A percentile compares a stretch with the other conserved stretches of the same genome.
These are phyloP conservation scores for Phytophthora ohioensis DNA, from an alignment of 352 stramenopile species.

Conservation along the genomic window DNA sequence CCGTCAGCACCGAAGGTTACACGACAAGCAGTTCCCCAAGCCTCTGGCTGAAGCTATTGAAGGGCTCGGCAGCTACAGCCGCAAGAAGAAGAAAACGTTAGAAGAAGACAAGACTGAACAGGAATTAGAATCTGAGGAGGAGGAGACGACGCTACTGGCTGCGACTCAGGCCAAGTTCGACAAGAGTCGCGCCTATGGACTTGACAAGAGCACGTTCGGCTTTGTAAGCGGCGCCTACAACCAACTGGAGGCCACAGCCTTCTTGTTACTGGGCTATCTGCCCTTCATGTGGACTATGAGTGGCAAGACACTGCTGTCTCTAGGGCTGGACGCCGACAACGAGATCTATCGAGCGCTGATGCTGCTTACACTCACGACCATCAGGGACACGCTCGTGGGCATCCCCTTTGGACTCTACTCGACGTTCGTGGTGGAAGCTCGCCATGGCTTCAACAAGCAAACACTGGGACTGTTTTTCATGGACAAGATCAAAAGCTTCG, in stretches of 20 bases:
- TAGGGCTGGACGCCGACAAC: slow-evolving; percentile 68
- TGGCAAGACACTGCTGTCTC: slow-evolving; percentile 56
- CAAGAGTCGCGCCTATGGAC: slow-evolving; percentile 93
- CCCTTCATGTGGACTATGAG: slow-evolving; percentile 95
- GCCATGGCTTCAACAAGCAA: slow-evolving; percentile 99
- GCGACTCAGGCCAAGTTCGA: slow-evolving; percentile 93
- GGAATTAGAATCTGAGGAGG: slow-evolving; percentile 29
- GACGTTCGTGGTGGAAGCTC: slow-evolving; percentile 96
- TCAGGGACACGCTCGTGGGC: slow-evolving; percentile 65
- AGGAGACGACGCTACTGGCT: slow-evolving; percentile 69
- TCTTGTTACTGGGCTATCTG: slow-evolving; percentile 93
- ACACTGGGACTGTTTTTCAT: slow-evolving; percentile 94
- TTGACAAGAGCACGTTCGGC: slow-evolving; percentile 97
- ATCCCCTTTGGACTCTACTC: slow-evolving; percentile 91
- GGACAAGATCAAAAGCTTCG: slow-evolving; percentile 95
- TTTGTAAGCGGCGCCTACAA: slow-evolving; percentile 92
- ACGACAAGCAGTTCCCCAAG: slow-evolving; percentile 76
- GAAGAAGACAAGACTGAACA: slow-evolving; percentile 21
- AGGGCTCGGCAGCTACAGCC: slow-evolving; percentile 52
- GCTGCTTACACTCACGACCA: slow-evolving; percentile 70
- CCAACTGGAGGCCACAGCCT: slow-evolving; percentile 81
- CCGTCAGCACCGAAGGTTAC: slow-evolving; percentile 92
- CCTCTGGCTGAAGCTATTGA: slow-evolving; percentile 63
- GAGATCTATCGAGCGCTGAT: slow-evolving; percentile 88
- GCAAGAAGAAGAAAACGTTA: slow-evolving; percentile 28